phyloP scores from a whole-genome alignment of 225 moss, liverwort and hornwort genomes.

The Antitrichia curtipendula region DNA sequence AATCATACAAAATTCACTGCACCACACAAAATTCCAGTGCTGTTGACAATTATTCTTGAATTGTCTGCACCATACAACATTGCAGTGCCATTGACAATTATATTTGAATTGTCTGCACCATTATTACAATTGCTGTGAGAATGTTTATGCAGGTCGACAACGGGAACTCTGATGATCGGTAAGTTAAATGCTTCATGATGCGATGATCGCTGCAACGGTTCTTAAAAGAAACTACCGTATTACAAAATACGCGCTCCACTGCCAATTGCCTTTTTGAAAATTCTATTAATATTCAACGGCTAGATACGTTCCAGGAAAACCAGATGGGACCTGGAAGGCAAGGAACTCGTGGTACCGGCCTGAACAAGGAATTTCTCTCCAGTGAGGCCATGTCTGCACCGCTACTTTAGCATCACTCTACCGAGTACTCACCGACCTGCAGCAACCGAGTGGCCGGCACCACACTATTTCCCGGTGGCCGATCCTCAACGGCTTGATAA shows the following conservation, averaged over 20 bases:
- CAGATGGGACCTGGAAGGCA: background rate
- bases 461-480: background rate
- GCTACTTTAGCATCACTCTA: background rate
- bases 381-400: background rate
- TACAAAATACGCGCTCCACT: background rate
- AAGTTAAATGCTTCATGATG: background rate
- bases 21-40: background rate
- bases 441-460: background rate
- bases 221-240: too few species aligned
- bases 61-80: background rate
- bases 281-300: background rate
- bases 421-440: background rate
- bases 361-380: too few species aligned
- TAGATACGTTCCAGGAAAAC: background rate
- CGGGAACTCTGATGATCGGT: background rate
- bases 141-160: background rate
- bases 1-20: too few species aligned
- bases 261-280: too few species aligned
- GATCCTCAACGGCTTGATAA: background rate
- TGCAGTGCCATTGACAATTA: background rate
- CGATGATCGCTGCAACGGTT: background rate
- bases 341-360: background rate
- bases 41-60: background rate
- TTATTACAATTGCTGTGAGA: too few species aligned
- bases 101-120: too few species aligned